Conservation (phyloP, 768 basidiomycete species). For the Fibroporia radiculosa region DNA sequence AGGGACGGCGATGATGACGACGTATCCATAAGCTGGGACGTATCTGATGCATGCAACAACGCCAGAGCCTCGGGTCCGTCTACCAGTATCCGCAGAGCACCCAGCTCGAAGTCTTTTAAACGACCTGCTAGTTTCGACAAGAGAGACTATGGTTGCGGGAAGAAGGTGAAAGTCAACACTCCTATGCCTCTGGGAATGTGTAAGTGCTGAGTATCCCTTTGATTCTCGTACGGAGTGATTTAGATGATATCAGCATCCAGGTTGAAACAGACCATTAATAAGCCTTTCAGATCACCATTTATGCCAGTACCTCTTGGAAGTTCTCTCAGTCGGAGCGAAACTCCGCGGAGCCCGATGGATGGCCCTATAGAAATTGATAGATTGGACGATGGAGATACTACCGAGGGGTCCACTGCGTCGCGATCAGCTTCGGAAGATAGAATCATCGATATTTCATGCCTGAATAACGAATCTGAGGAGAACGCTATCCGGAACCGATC, state of each 20-base stretch:
- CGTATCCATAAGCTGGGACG: not conserved
- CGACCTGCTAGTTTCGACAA: not conserved
- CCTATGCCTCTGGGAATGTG: slow-evolving; percentile 7
- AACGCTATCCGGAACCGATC: too few species aligned
- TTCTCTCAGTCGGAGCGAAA: too few species aligned
- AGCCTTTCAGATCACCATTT: slow-evolving; percentile 26
- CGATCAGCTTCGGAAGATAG: too few species aligned
- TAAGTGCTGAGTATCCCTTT: not conserved
- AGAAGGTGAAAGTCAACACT: not conserved
- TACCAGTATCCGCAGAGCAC: not conserved
- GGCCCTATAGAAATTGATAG: too few species aligned
- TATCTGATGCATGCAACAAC: too few species aligned
- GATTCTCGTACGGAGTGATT: not conserved
- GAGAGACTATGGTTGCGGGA: slow-evolving; percentile 1
- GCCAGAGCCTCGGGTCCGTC: not conserved
- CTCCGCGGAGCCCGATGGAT: too few species aligned
- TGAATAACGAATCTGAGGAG: too few species aligned
- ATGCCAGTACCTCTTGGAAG: too few species aligned
- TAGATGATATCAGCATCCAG: slow-evolving; percentile 5
- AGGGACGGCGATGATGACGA: not conserved
- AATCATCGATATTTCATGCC: too few species aligned
- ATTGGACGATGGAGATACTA: too few species aligned
- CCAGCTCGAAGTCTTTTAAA: not conserved
- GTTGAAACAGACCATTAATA: slow-evolving; percentile 7
- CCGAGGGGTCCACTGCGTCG: too few species aligned